Base-by-base conservation (phyloP, 164 flowering plant genomes). In the Chimonanthus salicifolius region DNA sequence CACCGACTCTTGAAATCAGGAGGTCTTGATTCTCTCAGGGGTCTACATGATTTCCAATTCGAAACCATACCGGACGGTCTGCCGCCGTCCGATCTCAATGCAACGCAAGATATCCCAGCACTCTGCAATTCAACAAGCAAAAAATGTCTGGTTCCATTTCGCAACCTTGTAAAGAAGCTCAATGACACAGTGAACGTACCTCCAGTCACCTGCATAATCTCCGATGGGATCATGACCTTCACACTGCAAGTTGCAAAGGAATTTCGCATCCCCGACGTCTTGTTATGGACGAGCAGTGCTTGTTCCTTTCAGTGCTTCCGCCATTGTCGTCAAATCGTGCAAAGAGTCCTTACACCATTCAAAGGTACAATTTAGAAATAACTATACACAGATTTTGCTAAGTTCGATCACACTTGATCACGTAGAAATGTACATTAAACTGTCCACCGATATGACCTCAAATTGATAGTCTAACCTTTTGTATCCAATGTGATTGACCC, bases 61-160 rank as follows among this genome's bases (percentile, higher is more conserved):
- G 77, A 81, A 3, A 71, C 84, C 43, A 84, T 87, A 18, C 84
- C 87, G 0, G 88, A 86, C 49, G 87, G 90, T 21, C 78, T 84
- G 5, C 83, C 85, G 4, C 78, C 77, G 0, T 46, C 79, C 0
- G 82, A 84, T 33, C 33, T 33, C 33, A 33, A 33, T 3, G 76
- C 75, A 62, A 85, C 85, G 48, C 90, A 84, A 71, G 84, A 85
- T 72, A 72, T 81, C 2, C 82, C 84, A 0, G 15, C 82, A 4
- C 79, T 87, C 0, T 80, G 82, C 18, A 11, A 11, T 2, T 84
- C 85, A 58, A 77, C 76, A 3, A 62, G 47, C 2, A 71, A n/a
- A 0, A 77, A 51, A 16, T 78, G 83, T 67, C 44, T 77, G 16
- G 78, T 49, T 11, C 88, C 84, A 1, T 83, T 84, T n/a, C 49